Percentiles rank a stretch among this genome's conserved stretches.
These are phyloP conservation scores for Colletotrichum orchidophilum DNA, from an alignment of 2,329 filamentous ascomycete species.

Conservation along the genomic window DNA sequence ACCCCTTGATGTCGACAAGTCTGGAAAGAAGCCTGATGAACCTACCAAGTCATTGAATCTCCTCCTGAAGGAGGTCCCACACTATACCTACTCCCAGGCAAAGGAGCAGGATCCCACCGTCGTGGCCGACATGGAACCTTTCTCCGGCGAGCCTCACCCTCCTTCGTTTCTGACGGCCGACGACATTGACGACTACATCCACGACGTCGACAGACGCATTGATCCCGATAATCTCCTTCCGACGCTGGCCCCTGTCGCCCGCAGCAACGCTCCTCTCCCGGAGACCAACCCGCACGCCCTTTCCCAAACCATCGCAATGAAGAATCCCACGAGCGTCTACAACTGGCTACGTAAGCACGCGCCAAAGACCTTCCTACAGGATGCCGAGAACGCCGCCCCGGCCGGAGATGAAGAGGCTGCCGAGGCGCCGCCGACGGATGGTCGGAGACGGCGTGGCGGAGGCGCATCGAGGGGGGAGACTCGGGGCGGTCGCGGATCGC, in stretches of 20 bases:
- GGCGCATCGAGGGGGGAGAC: slow-evolving; percentile 19
- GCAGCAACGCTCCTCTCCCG: slow-evolving; percentile 39
- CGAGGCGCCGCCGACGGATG: slow-evolving; percentile 36
- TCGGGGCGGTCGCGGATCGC: slow-evolving; percentile 35
- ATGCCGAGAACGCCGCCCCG: slow-evolving; percentile 62
- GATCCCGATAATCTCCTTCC: slow-evolving; percentile 55
- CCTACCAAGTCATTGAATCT: slow-evolving; percentile 59
- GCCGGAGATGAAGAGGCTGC: slow-evolving; percentile 50
- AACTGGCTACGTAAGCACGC: slow-evolving; percentile 93
- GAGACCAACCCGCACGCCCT: slow-evolving; percentile 49
- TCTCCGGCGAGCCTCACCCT: slow-evolving; percentile 64
- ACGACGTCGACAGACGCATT: slow-evolving; percentile 66
- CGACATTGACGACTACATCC: slow-evolving; percentile 79
- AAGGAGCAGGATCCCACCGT: slow-evolving; percentile 71
- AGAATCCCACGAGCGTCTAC: slow-evolving; percentile 91
- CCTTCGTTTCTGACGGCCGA: slow-evolving; percentile 74
- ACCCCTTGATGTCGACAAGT: slow-evolving; percentile 43
- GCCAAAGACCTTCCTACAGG: slow-evolving; percentile 85
- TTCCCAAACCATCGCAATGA: slow-evolving; percentile 48
- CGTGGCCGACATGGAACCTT: slow-evolving; percentile 57
- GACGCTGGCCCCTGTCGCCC: slow-evolving; percentile 61
- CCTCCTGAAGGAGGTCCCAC: slow-evolving; percentile 63
- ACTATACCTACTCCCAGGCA: slow-evolving; percentile 61
- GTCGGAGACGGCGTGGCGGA: slow-evolving; percentile 37
- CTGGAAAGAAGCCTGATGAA: slow-evolving; percentile 44